Evolutionary conservation across 1,284 basidiomycete genomes (phyloP), one percentile per base, ranked within the genome.

Genomic region (Ustilago lituana): DNA sequence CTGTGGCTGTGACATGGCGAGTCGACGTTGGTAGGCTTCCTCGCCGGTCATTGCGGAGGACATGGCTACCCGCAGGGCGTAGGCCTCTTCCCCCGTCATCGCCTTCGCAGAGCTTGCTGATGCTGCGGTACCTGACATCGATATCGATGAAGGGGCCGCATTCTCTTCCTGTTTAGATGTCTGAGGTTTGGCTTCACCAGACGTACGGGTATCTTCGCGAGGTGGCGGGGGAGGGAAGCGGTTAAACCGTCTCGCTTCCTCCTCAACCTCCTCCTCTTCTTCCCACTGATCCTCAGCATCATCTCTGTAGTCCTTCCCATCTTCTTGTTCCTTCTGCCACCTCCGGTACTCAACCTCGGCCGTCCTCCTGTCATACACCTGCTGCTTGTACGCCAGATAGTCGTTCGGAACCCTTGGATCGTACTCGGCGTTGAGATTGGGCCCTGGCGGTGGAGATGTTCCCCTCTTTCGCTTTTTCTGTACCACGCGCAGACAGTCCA

Each of bases 351-450:
- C 59, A 15, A 51, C 20, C 27, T 67, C 55, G 3, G 69, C 62
- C 15, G 32, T 46, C 2, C 74, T 52, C n/a, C 73, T 46, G 2
- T 71, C 58, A 38, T 64, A 63, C 6, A 81, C 38, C n/a, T 73
- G 17, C 20, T 55, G 58, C 41, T 67, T 79, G 38, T 70, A 78
- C 6, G 55, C 63, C 9, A 66, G 43, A 40, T 79, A 81, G 46
- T 80, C 77, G 44, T 78, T 81, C 8, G 79, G 79, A 2, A 72
- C 22, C 8, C 62, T 52, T 2, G 74, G 76, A 31, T 81, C 78
- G 56, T 81, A 81, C 14, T 79, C 77, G 2, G 60, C 71, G 19
- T 75, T 74, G 69, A 74, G 51, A 32, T 69, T 67, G 22, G 55
- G 58, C 27, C 61, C 67, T 5, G 20, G 17, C 2, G 66, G 46